Base-by-base conservation (phyloP, 2,329 filamentous ascomycete species). In the Fusarium acutatum region DNA sequence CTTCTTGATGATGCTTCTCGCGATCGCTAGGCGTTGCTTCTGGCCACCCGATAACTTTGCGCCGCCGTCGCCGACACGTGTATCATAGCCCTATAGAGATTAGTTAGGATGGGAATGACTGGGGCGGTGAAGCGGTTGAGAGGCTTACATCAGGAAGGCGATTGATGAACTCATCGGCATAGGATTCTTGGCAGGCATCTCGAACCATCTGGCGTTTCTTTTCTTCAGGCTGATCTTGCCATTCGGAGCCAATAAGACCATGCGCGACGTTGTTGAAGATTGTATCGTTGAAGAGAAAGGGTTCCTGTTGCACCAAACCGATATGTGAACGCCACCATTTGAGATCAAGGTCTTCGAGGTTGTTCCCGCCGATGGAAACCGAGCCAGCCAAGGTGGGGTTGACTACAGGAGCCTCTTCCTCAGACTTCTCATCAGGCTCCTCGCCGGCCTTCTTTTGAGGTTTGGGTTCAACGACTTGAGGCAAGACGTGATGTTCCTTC, bases 41-140 rank as follows among this genome's bases (percentile, higher is more conserved):
- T 90, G 88, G 0, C 88, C 88, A 2, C 88, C 88, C 1, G 85
- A 87, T 14, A 89, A 82, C 7, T 85, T 82, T 0, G 89, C 89
- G 17, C 90, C 90, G 53, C 90, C 88, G 20, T 90, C 89, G 0
- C 83, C 81, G 4, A 86, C 86, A 40, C 83, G 82, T 26, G 83
- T 83, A 1, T 87, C 85, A 18, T 85, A 85, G 0, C 86, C 86
- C 54, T 88, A 3, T 1, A 37, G 0, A 1, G 2, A 4, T 12
- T 8, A 6, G 22, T 71, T 24, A 73, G 49, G 28, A 24, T 28
- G 2, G 3, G 15, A 9, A 17, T 30, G 10, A 1, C 10, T 5
- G 8, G 0, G 1, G n/a, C 1, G 6, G 3, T 1, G 8, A 88
- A 28, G 13, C 0, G 5, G 11, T 6, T 7, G 13, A 6, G 2